Base-by-base conservation (phyloP, 345 rosid genomes). In the Acer saccharum region DNA sequence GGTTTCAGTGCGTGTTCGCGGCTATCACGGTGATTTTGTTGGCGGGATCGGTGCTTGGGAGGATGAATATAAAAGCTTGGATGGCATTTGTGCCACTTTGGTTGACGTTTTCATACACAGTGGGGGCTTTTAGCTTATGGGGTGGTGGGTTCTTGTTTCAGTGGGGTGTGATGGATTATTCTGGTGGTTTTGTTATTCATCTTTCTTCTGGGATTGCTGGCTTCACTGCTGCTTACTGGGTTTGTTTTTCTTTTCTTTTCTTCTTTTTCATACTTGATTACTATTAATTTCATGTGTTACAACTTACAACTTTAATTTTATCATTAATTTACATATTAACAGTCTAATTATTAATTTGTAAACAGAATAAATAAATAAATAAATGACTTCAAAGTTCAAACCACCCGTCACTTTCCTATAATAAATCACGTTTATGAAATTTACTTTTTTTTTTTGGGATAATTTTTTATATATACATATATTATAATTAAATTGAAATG, bases 61-160 rank as follows among this genome's bases (percentile, higher is more conserved):
- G 87, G 81, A 87, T 87, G 86, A 84, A 72, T 66, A 52, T 87
- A 6, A 87, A 74, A 71, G 89, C 89, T 0, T 87, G 89, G 89
- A 87, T 87, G 89, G 87, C 86, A 0, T 84, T 87, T 74, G 89
- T 86, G 20, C 89, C 89, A 0, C 86, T 87, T 20, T 87, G 88
- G 89, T 83, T 87, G 0, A 87, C 88, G 1, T 87, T 87, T 54
- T 77, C 78, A 11, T 87, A 84, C 72, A 84, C 88, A 0, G 88
- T 87, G 0, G 89, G 89, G 4, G 89, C 89, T 0, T 87, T 87
- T 43, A 87, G 87, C 76, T 69, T 87, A 80, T 87, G 89, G 89
- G 89, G 88, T 4, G 89, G 89, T 12, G 89, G 89, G 0, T 87
- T 87, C 75, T 79, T 87, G 85, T 87, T 87, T 79, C 89, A 87